Conservation (phyloP, 1,284 basidiomycete genomes). For the Ceratobasidium sp. region DNA sequence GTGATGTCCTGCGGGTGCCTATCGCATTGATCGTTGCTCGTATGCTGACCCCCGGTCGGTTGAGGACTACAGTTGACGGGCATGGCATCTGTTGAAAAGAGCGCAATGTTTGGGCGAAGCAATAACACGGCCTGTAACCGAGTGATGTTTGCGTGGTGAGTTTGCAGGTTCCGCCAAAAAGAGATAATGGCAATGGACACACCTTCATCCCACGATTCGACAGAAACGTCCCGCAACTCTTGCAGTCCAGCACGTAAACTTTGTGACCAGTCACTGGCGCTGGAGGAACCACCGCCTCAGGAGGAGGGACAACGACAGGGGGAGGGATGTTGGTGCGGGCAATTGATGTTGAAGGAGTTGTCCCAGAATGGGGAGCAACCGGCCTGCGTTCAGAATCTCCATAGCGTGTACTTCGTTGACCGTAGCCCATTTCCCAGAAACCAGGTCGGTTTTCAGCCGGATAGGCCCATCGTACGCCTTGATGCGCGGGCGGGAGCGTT, state of each 20-base stretch:
- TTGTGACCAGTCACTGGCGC: conserved; percentile 56
- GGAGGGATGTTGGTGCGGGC: conserved; percentile 24
- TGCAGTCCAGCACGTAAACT: conserved; percentile 84
- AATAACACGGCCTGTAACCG: conserved; percentile 76
- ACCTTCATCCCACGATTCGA: conserved; percentile 89
- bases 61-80: conserved; percentile 73
- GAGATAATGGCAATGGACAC: conserved; percentile 50
- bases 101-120: conserved; percentile 80
- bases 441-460: conserved; percentile 35
- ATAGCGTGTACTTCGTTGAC: not conserved
- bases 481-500: conserved; percentile 11
- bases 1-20: conserved; percentile 36
- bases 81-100: conserved; percentile 85
- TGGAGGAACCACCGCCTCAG: conserved; percentile 11
- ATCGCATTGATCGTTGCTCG: not conserved
- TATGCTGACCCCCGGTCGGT: conserved; percentile 46
- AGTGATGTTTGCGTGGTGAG: not conserved
- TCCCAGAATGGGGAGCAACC: not conserved
- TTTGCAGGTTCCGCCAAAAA: not conserved
- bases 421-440: conserved; percentile 39
- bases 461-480: conserved; percentile 35
- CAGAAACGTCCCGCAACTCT: conserved; percentile 75
- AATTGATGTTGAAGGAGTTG: conserved; percentile 4
- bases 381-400: conserved; percentile 2
- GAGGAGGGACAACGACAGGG: conserved; percentile 13